A percentile compares a stretch with the other conserved stretches of the same genome.
phyloP scores from a whole-genome alignment of 2,329 filamentous ascomycete genomes.

The Macrophomina pseudophaseolina region DNA sequence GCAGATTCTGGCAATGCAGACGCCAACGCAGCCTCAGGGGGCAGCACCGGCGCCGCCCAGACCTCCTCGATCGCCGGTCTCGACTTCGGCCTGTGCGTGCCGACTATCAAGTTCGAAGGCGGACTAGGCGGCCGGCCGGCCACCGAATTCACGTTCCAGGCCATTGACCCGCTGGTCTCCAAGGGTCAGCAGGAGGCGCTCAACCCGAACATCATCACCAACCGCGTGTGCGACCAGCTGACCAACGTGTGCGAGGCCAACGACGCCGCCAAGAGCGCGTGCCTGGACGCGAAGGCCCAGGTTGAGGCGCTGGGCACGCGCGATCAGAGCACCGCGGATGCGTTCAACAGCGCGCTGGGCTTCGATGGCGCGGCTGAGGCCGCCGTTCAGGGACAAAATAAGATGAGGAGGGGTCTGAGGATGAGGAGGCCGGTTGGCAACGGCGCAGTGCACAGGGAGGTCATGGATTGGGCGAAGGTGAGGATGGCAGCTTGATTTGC shows the following conservation, averaged over 20 bases:
- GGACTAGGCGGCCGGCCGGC: constrained; percentile 58
- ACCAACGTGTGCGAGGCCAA: constrained; percentile 69
- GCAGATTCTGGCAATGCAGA: constrained; percentile 27
- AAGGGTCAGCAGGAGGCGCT: constrained; percentile 69
- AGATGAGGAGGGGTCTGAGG: neutral
- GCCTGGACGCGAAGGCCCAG: constrained; percentile 58
- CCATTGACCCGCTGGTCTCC: constrained; percentile 64
- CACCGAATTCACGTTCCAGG: constrained; percentile 70
- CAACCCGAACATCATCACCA: constrained; percentile 76
- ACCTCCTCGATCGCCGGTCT: constrained; percentile 31
- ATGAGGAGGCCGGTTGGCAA: neutral
- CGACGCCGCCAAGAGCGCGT: constrained; percentile 61
- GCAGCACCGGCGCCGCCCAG: neutral
- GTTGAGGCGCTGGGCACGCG: constrained; percentile 52
- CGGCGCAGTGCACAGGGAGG: neutral
- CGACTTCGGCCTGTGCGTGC: constrained; percentile 46
- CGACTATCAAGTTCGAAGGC: constrained; percentile 65
- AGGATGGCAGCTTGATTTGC: neutral
- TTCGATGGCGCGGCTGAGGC: constrained; percentile 38
- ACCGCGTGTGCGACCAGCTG: constrained; percentile 72
- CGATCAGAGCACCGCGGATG: constrained; percentile 48
- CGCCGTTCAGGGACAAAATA: neutral
- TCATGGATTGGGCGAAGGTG: constrained; percentile 3
- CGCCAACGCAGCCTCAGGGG: constrained; percentile 26
- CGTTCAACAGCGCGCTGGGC: constrained; percentile 48